phyloP scores from a whole-genome alignment of 2,329 filamentous ascomycete species.

The Xylaria sp. region DNA sequence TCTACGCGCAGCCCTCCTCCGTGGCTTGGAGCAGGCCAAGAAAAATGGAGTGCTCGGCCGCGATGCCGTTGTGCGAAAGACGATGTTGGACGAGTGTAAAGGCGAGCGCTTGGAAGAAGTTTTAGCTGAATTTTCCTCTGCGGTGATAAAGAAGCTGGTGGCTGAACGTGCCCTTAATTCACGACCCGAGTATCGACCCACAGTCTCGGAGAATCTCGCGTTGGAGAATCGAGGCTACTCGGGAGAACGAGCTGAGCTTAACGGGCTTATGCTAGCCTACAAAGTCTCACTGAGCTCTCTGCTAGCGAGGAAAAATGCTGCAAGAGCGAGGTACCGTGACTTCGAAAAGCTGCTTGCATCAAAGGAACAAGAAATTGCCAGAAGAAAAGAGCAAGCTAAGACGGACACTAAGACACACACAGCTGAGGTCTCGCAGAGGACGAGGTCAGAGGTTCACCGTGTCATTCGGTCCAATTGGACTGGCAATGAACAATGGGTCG shows the following conservation, averaged over 20 bases:
- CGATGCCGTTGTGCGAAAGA: conserved; percentile 83
- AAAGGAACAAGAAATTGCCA: conserved; percentile 62
- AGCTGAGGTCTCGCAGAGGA: conserved; percentile 45
- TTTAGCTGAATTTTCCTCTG: conserved; percentile 79
- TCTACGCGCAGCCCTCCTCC: conserved; percentile 80
- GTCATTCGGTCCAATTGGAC: conserved; percentile 75
- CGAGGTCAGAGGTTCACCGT: conserved; percentile 56
- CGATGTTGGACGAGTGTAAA: conserved; percentile 95
- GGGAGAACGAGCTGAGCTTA: conserved; percentile 57
- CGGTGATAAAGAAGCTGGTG: conserved; percentile 73
- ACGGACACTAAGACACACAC: conserved; percentile 28
- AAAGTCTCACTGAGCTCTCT: conserved; percentile 64
- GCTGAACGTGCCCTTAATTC: conserved; percentile 45
- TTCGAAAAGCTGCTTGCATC: conserved; percentile 66
- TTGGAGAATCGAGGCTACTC: conserved; percentile 62
- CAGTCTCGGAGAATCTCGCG: conserved; percentile 58
- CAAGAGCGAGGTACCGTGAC: conserved; percentile 60
- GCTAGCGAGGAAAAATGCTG: conserved; percentile 62
- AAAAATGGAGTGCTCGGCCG: conserved; percentile 82
- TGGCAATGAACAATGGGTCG: conserved; percentile 74
- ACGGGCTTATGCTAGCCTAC: conserved; percentile 73
- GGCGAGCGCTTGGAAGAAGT: conserved; percentile 89
- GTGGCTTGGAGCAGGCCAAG: conserved; percentile 81
- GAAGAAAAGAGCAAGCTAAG: conserved; percentile 53
- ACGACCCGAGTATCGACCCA: conserved; percentile 43